Percentiles rank a stretch among this genome's conserved stretches.
Conservation (phyloP, 1,139 yeast species). For the Casaregolazyma suthepensis region DNA sequence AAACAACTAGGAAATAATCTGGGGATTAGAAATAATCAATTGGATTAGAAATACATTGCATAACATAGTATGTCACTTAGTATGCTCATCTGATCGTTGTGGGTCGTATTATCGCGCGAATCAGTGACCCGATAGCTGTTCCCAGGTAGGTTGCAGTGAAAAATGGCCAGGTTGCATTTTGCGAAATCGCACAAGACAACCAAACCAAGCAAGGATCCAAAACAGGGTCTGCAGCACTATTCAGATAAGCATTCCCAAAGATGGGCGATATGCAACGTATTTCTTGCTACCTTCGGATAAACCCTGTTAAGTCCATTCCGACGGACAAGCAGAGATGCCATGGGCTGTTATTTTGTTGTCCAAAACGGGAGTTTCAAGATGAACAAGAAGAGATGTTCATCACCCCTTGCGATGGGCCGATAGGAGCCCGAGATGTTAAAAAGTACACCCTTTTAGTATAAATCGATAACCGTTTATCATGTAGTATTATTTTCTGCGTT, state of each 20-base stretch:
- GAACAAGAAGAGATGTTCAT: neutral
- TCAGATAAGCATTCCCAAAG: neutral
- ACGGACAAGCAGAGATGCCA: neutral
- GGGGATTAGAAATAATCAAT: neutral
- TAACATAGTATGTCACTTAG: neutral
- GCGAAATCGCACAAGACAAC: neutral
- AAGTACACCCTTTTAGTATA: neutral
- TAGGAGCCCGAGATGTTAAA: too few relatives aligned
- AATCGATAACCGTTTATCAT: neutral
- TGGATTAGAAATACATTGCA: too few relatives aligned
- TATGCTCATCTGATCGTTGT: neutral
- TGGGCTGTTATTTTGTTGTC: neutral
- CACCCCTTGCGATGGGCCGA: too few relatives aligned
- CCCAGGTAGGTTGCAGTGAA: neutral
- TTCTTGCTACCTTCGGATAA: neutral
- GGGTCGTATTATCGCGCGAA: neutral
- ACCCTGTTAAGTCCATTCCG: neutral
- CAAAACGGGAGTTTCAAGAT: neutral
- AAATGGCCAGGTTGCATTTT: neutral
- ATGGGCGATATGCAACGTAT: neutral
- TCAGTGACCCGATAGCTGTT: neutral
- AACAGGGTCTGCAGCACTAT: neutral
- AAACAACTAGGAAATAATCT: neutral
- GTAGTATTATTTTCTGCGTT: neutral
- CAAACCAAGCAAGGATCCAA: neutral